A percentile compares a stretch with the other conserved stretches of the same genome.
phyloP scores from a whole-genome alignment of 441 rosid species.

The Sinapis alba region DNA sequence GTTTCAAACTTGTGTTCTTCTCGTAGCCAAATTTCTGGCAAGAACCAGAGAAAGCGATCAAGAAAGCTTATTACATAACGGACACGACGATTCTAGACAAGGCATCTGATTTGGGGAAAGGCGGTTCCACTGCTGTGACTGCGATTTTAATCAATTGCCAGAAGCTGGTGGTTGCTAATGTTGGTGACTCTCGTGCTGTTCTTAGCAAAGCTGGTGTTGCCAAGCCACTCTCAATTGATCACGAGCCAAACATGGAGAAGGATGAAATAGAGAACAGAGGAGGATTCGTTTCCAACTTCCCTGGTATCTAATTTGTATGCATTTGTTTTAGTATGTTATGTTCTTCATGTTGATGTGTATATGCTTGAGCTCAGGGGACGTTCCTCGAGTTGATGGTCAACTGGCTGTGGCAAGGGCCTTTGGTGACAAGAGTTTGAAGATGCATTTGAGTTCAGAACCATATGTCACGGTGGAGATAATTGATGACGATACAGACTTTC shows the following conservation, averaged over 20 bases:
- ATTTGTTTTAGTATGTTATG: not conserved
- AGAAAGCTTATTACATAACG: conserved; percentile 68
- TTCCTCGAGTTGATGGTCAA: conserved; percentile 90
- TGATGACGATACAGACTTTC: conserved; percentile 60
- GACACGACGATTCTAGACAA: conserved; percentile 67
- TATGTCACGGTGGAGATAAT: conserved; percentile 57
- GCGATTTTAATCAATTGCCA: conserved; percentile 74
- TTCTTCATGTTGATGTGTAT: not conserved
- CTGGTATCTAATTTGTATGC: conserved; percentile 49
- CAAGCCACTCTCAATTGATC: conserved; percentile 81
- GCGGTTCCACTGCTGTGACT: conserved; percentile 96
- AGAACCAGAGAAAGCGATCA: conserved; percentile 69
- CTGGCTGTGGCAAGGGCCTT: conserved; percentile 95
- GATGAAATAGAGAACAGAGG: conserved; percentile 74
- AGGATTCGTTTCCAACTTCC: conserved; percentile 83
- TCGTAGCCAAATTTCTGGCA: conserved; percentile 68
- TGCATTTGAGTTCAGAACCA: conserved; percentile 91
- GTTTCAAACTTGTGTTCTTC: not conserved
- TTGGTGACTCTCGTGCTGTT: conserved; percentile 94
- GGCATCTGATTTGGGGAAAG: conserved; percentile 71
- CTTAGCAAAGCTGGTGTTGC: conserved; percentile 69
- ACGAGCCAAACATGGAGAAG: conserved; percentile 77
- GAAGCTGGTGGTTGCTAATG: conserved; percentile 79
- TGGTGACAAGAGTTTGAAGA: conserved; percentile 86
- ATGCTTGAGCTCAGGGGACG: conserved; percentile 64